Evolutionary conservation across 257 asterid genomes (phyloP).

Genomic region (Nicotiana benthamiana): DNA sequence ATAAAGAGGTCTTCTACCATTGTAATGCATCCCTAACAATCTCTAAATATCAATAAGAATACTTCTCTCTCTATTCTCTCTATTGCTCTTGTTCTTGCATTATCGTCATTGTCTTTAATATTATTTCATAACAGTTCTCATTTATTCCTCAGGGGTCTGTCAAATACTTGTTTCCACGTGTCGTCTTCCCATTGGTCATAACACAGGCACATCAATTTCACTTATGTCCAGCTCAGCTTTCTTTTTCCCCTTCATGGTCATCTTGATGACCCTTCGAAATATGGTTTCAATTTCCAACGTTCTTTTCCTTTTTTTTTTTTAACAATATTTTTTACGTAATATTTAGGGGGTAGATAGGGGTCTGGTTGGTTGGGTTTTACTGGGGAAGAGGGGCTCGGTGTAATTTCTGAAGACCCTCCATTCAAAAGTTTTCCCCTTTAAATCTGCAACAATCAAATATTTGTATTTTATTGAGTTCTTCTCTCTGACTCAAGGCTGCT

Average conservation of each 20-base stretch:
- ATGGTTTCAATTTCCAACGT: background rate
- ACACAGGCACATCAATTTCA: background rate
- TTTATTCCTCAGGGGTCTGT: background rate
- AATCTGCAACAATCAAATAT: background rate
- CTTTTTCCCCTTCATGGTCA: background rate
- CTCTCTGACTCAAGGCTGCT: background rate
- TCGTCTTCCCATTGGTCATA: background rate
- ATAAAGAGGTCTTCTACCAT: no score
- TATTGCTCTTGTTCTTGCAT: no score
- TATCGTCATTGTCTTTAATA: no score
- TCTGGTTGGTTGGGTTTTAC: background rate
- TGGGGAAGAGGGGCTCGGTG: background rate
- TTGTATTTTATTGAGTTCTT: background rate
- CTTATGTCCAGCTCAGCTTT: no score
- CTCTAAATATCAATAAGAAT: no score
- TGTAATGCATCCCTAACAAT: no score
- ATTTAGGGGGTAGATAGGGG: background rate
- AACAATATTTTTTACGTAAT: background rate
- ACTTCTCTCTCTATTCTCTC: no score
- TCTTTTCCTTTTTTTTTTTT: background rate
- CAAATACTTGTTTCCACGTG: background rate
- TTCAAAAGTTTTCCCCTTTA: background rate
- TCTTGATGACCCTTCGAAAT: background rate
- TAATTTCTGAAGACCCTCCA: background rate
- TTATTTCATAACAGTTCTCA: no score